Percentiles rank a stretch among this genome's conserved stretches.
Evolutionary conservation across 305 asterid genomes (phyloP).

Genomic region (Striga hermonthica): DNA sequence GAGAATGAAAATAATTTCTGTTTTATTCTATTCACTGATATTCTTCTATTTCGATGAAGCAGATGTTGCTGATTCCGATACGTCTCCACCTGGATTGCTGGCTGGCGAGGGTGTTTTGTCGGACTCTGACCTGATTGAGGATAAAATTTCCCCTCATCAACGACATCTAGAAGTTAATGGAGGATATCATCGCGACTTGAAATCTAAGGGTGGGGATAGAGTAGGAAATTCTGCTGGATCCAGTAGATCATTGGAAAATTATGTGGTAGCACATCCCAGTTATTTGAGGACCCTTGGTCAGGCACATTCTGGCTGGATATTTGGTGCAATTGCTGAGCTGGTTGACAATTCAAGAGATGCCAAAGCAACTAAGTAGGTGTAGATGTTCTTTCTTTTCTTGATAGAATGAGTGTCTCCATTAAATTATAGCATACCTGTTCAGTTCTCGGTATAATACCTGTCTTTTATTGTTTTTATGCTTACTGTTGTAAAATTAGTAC

Average conservation of each 20-base stretch:
- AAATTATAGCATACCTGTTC: background rate
- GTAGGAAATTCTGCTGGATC: slow-evolving; percentile 32
- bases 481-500: slow-evolving; percentile 1
- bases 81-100: slow-evolving; percentile 28
- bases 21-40: slow-evolving; percentile 9
- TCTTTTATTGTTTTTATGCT: background rate
- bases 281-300: slow-evolving; percentile 71
- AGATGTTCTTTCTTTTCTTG: slow-evolving; percentile 21
- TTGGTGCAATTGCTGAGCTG: slow-evolving; percentile 83
- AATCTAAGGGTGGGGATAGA: slow-evolving; percentile 33
- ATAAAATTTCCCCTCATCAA: slow-evolving; percentile 33
- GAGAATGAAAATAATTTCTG: background rate
- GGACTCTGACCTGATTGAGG: slow-evolving; percentile 37
- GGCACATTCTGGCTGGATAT: slow-evolving; percentile 76
- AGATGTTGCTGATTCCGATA: slow-evolving; percentile 32
- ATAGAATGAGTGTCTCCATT: slow-evolving; percentile 13
- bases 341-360: slow-evolving; percentile 83
- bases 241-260: slow-evolving; percentile 39
- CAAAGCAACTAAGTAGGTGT: slow-evolving; percentile 58
- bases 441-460: background rate
- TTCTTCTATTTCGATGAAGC: slow-evolving; percentile 28
- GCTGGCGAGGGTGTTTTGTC: slow-evolving; percentile 46
- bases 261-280: slow-evolving; percentile 61
- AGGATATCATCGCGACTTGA: slow-evolving; percentile 34
- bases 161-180: slow-evolving; percentile 36